Evolutionary conservation across 148 eudicot genomes (phyloP).

Genomic region (Talinum fruticosum): DNA sequence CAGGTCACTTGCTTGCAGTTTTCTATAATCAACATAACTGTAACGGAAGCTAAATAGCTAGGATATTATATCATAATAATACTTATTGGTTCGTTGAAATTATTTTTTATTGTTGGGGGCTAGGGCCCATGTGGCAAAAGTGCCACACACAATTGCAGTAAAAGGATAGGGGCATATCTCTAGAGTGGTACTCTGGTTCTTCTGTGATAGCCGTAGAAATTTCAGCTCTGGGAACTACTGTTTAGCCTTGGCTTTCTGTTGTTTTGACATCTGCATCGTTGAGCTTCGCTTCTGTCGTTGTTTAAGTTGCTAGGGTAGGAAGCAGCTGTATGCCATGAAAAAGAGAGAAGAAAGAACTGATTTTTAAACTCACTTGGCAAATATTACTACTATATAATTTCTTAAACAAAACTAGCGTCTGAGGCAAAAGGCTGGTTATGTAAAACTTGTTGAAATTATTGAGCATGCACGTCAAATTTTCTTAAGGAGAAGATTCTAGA

Average conservation of each 20-base stretch:
- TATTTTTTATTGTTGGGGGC: not conserved
- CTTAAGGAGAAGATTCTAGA: not conserved
- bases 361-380: too few relatives aligned
- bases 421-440: too few relatives aligned
- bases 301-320: too few relatives aligned
- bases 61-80: not conserved
- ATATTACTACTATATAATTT: too few relatives aligned
- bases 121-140: not conserved
- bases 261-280: not conserved
- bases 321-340: too few relatives aligned
- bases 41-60: not conserved
- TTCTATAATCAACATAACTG: not conserved
- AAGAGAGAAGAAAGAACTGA: too few relatives aligned
- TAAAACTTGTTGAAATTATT: too few relatives aligned
- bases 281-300: not conserved
- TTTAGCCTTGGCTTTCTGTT: not conserved
- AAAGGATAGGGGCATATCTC: not conserved
- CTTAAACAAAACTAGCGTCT: too few relatives aligned
- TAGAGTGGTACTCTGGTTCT: not conserved
- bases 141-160: not conserved
- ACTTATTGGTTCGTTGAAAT: not conserved
- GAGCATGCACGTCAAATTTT: too few relatives aligned
- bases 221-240: not conserved
- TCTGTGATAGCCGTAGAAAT: not conserved
- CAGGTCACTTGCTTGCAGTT: not conserved